Evolutionary conservation across 2,329 filamentous ascomycete species (phyloP).

Genomic region (Rhynchosporium agropyri): DNA sequence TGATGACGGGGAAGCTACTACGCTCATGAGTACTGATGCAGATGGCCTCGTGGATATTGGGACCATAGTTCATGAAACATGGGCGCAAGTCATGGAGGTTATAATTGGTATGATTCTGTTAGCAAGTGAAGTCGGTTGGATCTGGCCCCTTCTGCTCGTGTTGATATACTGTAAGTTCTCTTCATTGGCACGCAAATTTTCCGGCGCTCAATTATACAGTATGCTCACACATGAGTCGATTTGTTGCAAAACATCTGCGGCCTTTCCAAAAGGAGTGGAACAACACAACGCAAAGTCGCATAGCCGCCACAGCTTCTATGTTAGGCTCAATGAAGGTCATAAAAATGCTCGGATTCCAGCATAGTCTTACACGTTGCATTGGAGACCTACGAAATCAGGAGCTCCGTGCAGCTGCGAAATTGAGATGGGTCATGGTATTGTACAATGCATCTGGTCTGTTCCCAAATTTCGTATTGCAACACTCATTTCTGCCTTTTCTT

Average conservation of each 20-base stretch:
- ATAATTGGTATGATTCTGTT: slow-evolving; percentile 47
- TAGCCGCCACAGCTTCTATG: slow-evolving; percentile 44
- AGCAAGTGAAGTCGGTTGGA: slow-evolving; percentile 47
- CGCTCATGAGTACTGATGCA: slow-evolving; percentile 48
- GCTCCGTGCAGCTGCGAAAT: slow-evolving; percentile 40
- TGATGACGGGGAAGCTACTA: slow-evolving; percentile 43
- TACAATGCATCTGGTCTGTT: slow-evolving; percentile 47
- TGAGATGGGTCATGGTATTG: slow-evolving; percentile 47
- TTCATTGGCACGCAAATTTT: neutral
- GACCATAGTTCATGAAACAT: slow-evolving; percentile 48
- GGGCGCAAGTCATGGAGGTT: slow-evolving; percentile 48
- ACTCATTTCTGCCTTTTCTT: neutral
- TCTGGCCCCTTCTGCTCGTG: slow-evolving; percentile 47
- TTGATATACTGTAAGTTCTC: slow-evolving; percentile 47
- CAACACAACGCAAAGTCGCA: slow-evolving; percentile 46
- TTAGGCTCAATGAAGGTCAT: slow-evolving; percentile 46
- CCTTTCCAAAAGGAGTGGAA: slow-evolving; percentile 47
- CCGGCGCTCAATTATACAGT: slow-evolving; percentile 37
- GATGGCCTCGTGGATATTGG: slow-evolving; percentile 42
- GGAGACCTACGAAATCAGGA: slow-evolving; percentile 32
- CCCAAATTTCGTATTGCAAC: slow-evolving; percentile 22
- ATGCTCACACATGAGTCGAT: slow-evolving; percentile 48
- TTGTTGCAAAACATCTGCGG: slow-evolving; percentile 45
- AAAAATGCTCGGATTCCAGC: slow-evolving; percentile 44
- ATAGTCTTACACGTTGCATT: slow-evolving; percentile 16